These are phyloP conservation scores for Prunus mume DNA, from an alignment of 306 rosid genomes.

Conservation along the genomic window DNA sequence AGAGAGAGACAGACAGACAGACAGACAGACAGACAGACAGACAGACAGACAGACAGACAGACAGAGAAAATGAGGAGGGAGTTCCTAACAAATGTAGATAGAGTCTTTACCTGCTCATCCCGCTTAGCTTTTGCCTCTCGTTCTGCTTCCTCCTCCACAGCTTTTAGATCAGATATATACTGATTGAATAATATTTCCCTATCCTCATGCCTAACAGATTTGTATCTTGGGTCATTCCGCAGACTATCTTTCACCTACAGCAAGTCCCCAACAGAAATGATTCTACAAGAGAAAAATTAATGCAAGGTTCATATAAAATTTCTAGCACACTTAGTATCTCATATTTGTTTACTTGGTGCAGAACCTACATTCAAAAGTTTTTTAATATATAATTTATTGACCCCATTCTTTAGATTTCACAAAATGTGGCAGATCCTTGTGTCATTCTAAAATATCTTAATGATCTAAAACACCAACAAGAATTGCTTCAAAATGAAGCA, in stretches of 20 bases:
- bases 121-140: slow-evolving; percentile 72
- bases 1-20: not conserved
- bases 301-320: not conserved
- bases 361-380: not conserved
- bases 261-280: slow-evolving; percentile 28
- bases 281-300: not conserved
- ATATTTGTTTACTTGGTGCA: not conserved
- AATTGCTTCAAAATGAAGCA: not conserved
- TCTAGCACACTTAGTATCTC: slow-evolving; percentile 1
- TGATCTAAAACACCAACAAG: not conserved
- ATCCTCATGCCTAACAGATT: slow-evolving; percentile 77
- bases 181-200: slow-evolving; percentile 75
- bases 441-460: not conserved
- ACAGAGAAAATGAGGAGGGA: not conserved
- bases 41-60: not conserved
- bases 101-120: slow-evolving; percentile 78
- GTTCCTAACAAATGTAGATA: not conserved
- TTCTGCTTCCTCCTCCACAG: slow-evolving; percentile 69
- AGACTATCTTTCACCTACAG: slow-evolving; percentile 80
- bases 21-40: not conserved
- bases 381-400: not conserved
- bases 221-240: slow-evolving; percentile 82
- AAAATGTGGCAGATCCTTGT: not conserved
- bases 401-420: not conserved
- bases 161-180: slow-evolving; percentile 76